These are phyloP conservation scores for Aspergillus arachidicola DNA, from an alignment of 2,329 filamentous ascomycete species.

Conservation along the genomic window DNA sequence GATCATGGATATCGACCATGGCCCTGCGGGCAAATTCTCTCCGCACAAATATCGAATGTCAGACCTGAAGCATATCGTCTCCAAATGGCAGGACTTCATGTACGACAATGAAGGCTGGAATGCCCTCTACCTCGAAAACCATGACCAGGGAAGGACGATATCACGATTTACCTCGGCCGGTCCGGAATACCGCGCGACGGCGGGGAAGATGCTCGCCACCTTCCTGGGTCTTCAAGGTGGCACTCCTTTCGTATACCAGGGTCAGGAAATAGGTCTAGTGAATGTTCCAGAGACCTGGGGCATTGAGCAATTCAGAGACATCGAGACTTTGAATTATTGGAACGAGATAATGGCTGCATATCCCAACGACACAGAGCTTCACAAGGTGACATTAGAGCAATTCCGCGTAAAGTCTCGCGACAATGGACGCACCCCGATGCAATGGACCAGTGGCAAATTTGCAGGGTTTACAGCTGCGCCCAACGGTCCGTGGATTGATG, in stretches of 20 bases:
- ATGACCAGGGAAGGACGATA: background rate
- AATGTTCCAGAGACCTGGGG: background rate
- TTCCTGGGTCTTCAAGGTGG: background rate
- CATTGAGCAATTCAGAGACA: background rate
- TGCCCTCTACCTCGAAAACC: background rate
- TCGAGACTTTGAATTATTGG: background rate
- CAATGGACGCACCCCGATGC: slow-evolving; percentile 70
- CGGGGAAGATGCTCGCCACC: background rate
- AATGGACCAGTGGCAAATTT: slow-evolving; percentile 58
- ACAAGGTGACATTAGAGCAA: slow-evolving; percentile 61
- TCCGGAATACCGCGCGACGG: background rate
- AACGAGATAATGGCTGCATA: background rate
- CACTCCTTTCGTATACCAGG: background rate
- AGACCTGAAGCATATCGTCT: slow-evolving; percentile 34
- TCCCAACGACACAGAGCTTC: background rate
- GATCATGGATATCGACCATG: slow-evolving; percentile 60
- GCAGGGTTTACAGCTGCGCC: slow-evolving; percentile 64
- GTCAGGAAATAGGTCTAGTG: background rate
- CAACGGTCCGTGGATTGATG: slow-evolving; percentile 67
- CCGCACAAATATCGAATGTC: slow-evolving; percentile 59
- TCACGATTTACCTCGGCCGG: background rate
- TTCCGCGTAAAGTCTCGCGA: slow-evolving; percentile 55
- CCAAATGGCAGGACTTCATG: background rate
- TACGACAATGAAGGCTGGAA: background rate
- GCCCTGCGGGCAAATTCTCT: slow-evolving; percentile 52